These are phyloP conservation scores for Solanum paucissectum DNA, from an alignment of 257 asterid species.

Conservation along the genomic window DNA sequence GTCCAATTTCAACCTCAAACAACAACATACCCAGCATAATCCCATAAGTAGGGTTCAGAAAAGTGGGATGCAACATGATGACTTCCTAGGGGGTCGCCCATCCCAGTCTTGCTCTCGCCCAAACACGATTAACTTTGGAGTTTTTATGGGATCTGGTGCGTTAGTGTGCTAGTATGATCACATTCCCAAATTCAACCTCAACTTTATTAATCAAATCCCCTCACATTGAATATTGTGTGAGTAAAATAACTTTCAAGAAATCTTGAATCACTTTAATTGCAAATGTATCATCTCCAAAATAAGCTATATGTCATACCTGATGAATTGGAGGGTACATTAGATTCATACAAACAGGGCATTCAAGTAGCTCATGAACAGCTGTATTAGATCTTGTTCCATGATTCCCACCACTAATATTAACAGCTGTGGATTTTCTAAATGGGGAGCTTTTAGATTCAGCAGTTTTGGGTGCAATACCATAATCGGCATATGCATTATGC, in stretches of 20 bases:
- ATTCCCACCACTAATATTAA: conserved; percentile 21
- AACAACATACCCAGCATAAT: not conserved
- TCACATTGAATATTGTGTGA: not conserved
- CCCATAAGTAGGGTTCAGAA: not conserved
- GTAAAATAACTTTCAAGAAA: not conserved
- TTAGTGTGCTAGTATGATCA: not conserved
- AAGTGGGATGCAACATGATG: not conserved
- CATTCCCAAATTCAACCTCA: not conserved
- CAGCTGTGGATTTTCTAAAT: conserved; percentile 26
- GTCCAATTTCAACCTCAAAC: not conserved
- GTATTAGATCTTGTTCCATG: conserved; percentile 36
- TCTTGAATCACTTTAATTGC: not conserved
- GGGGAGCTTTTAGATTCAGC: conserved; percentile 32
- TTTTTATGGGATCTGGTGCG: not conserved
- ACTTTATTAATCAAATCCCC: not conserved
- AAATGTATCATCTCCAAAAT: not conserved
- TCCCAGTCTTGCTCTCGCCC: not conserved
- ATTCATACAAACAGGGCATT: conserved; percentile 63
- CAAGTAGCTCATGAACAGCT: conserved; percentile 64
- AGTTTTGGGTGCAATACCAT: conserved; percentile 32
- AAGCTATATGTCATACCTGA: conserved; percentile 30
- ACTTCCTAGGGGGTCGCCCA: not conserved
- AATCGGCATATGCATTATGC: conserved; percentile 18
- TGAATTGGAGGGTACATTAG: conserved; percentile 75
- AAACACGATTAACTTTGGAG: not conserved